Percentiles rank a stretch among this genome's conserved stretches.
phyloP scores from a whole-genome alignment of 495 filamentous ascomycete genomes.

The Penicillium odoratum region DNA sequence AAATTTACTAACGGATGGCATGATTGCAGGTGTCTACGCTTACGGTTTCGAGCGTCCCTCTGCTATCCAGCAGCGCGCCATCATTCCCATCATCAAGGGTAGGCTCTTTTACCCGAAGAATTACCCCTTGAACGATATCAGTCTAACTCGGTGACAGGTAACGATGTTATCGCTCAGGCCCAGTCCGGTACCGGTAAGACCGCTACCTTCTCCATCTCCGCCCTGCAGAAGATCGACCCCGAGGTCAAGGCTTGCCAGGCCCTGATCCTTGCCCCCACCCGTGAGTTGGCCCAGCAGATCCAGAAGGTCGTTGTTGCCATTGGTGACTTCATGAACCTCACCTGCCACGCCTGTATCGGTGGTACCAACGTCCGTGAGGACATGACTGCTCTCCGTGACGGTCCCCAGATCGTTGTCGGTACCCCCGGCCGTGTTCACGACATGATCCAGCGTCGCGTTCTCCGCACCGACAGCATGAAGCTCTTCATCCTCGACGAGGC shows the following conservation, averaged over 20 bases:
- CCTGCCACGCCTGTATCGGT: constrained; percentile 99
- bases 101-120: constrained; percentile 36
- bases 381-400: constrained; percentile 93
- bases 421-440: constrained; percentile 97
- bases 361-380: constrained; percentile 97
- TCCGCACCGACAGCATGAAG: constrained; percentile 96
- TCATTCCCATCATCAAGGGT: constrained; percentile 99
- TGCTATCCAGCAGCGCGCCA: constrained; percentile 98
- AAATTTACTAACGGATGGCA: constrained; percentile 35
- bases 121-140: constrained; percentile 20
- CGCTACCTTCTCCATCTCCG: constrained; percentile 97
- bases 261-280: constrained; percentile 92
- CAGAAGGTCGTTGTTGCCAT: constrained; percentile 98
- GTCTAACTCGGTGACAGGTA: constrained; percentile 56
- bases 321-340: constrained; percentile 98
- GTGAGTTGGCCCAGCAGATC: constrained; percentile 97
- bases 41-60: constrained; percentile 99
- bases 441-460: constrained; percentile 96
- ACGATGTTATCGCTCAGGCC: constrained; percentile 98
- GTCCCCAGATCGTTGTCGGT: constrained; percentile 94
- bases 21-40: constrained; percentile 82
- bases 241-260: constrained; percentile 93
- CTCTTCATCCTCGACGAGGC: constrained; percentile 99
- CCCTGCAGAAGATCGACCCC: constrained; percentile 96
- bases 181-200: constrained; percentile 99